These are phyloP conservation scores for Rhodomyrtus psidioides DNA, from an alignment of 441 rosid species.

Conservation along the genomic window DNA sequence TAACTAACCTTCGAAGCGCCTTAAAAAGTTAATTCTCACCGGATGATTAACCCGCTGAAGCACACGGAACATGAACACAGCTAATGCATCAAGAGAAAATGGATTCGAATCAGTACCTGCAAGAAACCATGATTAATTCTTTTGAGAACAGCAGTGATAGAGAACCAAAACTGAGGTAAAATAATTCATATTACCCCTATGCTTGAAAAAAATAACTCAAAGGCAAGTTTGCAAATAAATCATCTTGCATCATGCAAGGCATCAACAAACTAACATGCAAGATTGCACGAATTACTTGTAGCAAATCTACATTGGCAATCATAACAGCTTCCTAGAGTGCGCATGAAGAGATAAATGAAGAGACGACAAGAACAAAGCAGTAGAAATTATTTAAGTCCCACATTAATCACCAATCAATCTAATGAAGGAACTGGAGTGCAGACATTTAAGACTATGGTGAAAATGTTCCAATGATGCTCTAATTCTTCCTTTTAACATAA, in stretches of 20 bases:
- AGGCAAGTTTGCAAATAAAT: neutral
- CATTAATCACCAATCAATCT: neutral
- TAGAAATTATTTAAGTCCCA: neutral
- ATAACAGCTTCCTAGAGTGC: neutral
- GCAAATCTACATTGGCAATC: neutral
- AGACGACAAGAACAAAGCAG: neutral
- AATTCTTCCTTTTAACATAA: neutral
- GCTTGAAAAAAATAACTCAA: neutral
- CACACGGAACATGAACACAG: conserved; percentile 85
- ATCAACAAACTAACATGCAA: neutral
- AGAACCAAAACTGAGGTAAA: neutral
- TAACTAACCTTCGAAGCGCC: neutral
- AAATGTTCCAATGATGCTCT: neutral
- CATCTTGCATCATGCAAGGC: neutral
- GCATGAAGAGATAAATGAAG: neutral
- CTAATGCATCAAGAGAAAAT: conserved; percentile 85
- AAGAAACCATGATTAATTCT: neutral
- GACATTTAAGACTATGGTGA: neutral
- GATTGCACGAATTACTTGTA: neutral
- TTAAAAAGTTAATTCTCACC: conserved; percentile 24
- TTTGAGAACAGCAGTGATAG: neutral
- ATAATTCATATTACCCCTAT: neutral
- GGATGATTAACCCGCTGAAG: conserved; percentile 90
- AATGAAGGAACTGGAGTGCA: neutral
- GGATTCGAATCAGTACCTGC: conserved; percentile 87